phyloP scores from a whole-genome alignment of 2,329 filamentous ascomycete genomes.

The Fusarium neocosmosporiellum region DNA sequence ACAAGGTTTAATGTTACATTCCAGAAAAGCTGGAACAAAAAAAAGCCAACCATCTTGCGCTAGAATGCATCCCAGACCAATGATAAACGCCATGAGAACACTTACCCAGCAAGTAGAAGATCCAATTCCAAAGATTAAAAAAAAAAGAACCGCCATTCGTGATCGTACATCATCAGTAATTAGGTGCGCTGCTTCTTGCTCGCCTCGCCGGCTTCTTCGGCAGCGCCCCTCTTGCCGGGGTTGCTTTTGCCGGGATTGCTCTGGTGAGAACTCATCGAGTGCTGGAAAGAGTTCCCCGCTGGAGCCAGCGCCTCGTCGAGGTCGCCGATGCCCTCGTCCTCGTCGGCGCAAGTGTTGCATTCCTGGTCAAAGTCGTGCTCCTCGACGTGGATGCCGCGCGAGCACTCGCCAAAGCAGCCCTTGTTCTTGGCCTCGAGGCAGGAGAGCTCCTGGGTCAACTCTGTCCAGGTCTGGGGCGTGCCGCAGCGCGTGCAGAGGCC shows the following conservation, averaged over 20 bases:
- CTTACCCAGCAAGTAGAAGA: neutral
- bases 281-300: constrained; percentile 17
- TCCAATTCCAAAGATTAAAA: neutral
- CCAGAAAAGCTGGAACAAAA: neutral
- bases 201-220: constrained; percentile 32
- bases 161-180: constrained; percentile 12
- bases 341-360: constrained; percentile 56
- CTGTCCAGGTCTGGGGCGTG: constrained; percentile 54
- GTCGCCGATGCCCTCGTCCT: constrained; percentile 56
- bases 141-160: neutral
- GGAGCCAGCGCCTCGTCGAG: constrained; percentile 45
- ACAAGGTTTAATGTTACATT: constrained; percentile 6
- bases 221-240: constrained; percentile 34
- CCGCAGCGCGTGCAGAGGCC: constrained; percentile 58
- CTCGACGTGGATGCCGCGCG: constrained; percentile 53
- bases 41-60: neutral
- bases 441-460: constrained; percentile 58
- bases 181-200: constrained; percentile 48
- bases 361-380: constrained; percentile 61
- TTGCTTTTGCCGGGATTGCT: constrained; percentile 32
- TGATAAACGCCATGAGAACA: constrained; percentile 26
- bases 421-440: constrained; percentile 63
- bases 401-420: constrained; percentile 58
- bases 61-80: neutral
- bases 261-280: neutral